phyloP scores from a whole-genome alignment of 1,284 basidiomycete species.

The Trichosporon sp. region DNA sequence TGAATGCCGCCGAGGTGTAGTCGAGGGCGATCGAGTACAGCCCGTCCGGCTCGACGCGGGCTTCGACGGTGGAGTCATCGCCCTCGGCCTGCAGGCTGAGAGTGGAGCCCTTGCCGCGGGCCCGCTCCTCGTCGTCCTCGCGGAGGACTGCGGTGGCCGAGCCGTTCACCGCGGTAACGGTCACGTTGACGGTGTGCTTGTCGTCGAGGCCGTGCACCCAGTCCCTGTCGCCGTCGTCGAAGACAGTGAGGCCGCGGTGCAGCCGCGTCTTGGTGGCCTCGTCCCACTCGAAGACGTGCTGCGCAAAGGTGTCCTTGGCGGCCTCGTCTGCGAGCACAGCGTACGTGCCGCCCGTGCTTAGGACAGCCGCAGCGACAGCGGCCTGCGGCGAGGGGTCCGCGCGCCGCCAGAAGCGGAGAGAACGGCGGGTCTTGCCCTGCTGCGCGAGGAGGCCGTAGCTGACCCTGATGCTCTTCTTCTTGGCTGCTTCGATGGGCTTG shows the following conservation, averaged over 20 bases:
- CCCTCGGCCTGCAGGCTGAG: neutral
- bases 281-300: neutral
- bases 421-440: neutral
- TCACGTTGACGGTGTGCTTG: neutral
- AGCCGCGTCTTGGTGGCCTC: neutral
- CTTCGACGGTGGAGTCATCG: neutral
- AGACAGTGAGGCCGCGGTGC: neutral
- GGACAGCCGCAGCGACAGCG: neutral
- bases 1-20: neutral
- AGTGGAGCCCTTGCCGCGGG: neutral
- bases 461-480: neutral
- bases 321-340: neutral
- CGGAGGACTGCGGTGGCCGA: neutral
- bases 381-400: neutral
- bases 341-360: neutral
- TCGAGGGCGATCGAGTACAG: neutral
- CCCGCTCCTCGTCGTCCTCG: slow-evolving; percentile 8
- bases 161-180: neutral
- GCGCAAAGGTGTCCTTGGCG: neutral
- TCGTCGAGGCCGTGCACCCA: neutral
- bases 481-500: neutral
- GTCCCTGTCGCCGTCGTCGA: neutral
- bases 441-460: neutral
- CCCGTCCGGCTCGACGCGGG: neutral
- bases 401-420: neutral